Percentiles rank a stretch among this genome's conserved stretches.
Evolutionary conservation across 179 eudicot species (phyloP).

Genomic region (Spinacia oleracea): DNA sequence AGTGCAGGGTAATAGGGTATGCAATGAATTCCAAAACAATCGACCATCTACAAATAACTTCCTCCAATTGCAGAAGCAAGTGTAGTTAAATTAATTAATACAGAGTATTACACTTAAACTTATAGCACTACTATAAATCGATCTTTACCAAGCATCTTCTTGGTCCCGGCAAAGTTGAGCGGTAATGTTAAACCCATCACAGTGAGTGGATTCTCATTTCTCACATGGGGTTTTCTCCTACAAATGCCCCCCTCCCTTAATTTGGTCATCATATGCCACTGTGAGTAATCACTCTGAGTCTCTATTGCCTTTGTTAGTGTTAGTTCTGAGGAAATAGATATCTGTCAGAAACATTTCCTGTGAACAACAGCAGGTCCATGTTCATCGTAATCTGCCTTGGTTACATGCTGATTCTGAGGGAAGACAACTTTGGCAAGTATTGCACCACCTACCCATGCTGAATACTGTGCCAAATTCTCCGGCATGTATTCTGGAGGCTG

Average conservation of each 20-base stretch:
- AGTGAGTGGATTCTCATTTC: not conserved
- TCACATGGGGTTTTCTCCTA: not conserved
- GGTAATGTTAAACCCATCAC: not conserved
- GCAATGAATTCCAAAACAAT: not conserved
- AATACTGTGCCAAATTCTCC: constrained; percentile 63
- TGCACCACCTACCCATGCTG: constrained; percentile 97
- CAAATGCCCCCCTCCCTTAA: not conserved
- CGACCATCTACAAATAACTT: not conserved
- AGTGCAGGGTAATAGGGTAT: too few species aligned
- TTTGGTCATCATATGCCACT: not conserved
- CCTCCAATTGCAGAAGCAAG: constrained; percentile 4
- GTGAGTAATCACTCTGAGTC: constrained; percentile 8
- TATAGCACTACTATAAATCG: not conserved
- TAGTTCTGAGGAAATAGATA: constrained; percentile 16
- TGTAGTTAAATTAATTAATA: not conserved
- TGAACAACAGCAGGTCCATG: constrained; percentile 90
- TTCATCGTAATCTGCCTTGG: constrained; percentile 93
- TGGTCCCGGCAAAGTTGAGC: not conserved
- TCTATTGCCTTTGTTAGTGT: constrained; percentile 22
- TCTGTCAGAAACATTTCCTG: constrained; percentile 72
- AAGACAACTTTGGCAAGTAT: constrained; percentile 98
- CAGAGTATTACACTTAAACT: too few species aligned
- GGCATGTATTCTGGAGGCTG: constrained; percentile 98
- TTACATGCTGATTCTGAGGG: constrained; percentile 97
- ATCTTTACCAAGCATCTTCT: not conserved